These are phyloP conservation scores for Trifolium repens DNA, from an alignment of 306 rosid genomes.

Conservation along the genomic window DNA sequence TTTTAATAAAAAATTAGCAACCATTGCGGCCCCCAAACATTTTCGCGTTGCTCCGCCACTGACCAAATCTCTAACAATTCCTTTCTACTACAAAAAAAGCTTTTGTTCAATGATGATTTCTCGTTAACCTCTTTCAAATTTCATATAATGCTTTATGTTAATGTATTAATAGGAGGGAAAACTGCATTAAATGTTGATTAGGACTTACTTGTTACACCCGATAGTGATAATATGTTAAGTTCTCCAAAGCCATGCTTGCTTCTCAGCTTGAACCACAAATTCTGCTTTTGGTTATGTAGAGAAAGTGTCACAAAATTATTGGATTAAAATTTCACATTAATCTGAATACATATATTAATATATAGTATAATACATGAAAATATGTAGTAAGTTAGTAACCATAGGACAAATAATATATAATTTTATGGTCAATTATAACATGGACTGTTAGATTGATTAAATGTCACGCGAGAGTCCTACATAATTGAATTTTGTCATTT, in stretches of 20 bases:
- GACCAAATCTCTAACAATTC: too few relatives aligned
- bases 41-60: too few relatives aligned
- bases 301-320: conserved; percentile 23
- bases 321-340: conserved; percentile 16
- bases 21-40: too few relatives aligned
- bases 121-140: neutral
- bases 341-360: neutral
- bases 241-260: conserved; percentile 55
- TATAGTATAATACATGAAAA: neutral
- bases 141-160: neutral
- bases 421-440: conserved; percentile 3
- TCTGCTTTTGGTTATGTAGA: conserved; percentile 37
- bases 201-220: conserved; percentile 52
- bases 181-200: neutral
- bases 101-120: neutral
- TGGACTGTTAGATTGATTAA: conserved; percentile 1
- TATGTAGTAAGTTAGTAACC: neutral
- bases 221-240: conserved; percentile 27
- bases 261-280: conserved; percentile 41
- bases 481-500: conserved; percentile 30
- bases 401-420: conserved; percentile 21
- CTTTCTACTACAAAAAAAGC: too few relatives aligned
- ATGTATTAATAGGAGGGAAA: neutral
- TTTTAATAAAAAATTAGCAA: too few relatives aligned
- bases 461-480: conserved; percentile 33